Conservation (phyloP, 148 eudicot genomes). For the Salicornia ramosissima region DNA sequence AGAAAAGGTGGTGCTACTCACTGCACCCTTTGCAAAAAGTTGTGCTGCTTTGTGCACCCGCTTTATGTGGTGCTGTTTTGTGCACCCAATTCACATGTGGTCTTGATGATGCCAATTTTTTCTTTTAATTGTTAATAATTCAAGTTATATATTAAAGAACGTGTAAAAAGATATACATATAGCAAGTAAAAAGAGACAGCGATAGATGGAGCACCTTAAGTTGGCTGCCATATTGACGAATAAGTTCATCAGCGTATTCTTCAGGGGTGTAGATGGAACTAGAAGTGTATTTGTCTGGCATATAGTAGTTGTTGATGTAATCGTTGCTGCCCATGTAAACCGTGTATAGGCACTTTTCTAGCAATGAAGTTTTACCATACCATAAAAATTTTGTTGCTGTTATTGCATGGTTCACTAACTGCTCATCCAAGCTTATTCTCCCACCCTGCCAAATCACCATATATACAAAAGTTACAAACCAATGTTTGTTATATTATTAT, state of each 20-base stretch:
- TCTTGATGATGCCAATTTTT: no score
- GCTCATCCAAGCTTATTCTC: constrained; percentile 37
- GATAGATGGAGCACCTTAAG: no score
- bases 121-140: no score
- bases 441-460: constrained; percentile 32
- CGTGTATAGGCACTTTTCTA: constrained; percentile 33
- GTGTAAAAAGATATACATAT: no score
- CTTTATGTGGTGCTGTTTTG: no score
- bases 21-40: no score
- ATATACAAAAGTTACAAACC: not conserved
- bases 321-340: constrained; percentile 57
- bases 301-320: constrained; percentile 54
- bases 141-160: no score
- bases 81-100: no score
- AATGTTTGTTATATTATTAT: not conserved
- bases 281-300: constrained; percentile 42
- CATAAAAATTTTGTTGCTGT: constrained; percentile 16
- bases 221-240: constrained; percentile 39
- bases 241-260: constrained; percentile 47
- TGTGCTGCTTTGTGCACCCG: no score
- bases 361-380: not conserved
- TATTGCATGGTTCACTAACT: constrained; percentile 32
- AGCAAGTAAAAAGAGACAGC: no score
- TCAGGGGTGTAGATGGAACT: constrained; percentile 33
- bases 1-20: no score